Percentiles rank a stretch among this genome's conserved stretches.
Conservation (phyloP, 1,284 basidiomycete species). For the Cutaneotrichosporon mucoides region DNA sequence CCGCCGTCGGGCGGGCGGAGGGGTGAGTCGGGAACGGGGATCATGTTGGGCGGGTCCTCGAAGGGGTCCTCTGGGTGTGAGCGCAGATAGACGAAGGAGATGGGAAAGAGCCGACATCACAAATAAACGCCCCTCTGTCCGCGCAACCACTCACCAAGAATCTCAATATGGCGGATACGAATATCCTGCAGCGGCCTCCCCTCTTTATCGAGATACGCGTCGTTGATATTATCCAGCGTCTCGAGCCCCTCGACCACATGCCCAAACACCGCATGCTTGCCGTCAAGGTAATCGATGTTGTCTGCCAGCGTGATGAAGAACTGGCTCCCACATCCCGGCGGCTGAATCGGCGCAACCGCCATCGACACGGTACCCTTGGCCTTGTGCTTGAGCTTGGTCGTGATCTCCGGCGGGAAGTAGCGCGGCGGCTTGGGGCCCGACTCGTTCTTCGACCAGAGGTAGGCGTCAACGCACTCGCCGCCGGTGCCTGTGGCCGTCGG, state of each 20-base stretch:
- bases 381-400: slow-evolving; percentile 72
- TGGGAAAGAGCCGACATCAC: too few species aligned
- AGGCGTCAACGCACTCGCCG: slow-evolving; percentile 76
- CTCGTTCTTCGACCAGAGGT: slow-evolving; percentile 52
- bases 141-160: slow-evolving; percentile 64
- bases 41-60: slow-evolving; percentile 72
- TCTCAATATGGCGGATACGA: slow-evolving; percentile 83
- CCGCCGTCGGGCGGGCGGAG: slow-evolving; percentile 68
- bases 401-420: slow-evolving; percentile 82
- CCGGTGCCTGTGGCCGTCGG: slow-evolving; percentile 92
- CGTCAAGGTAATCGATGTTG: slow-evolving; percentile 89
- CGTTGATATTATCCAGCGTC: slow-evolving; percentile 87
- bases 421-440: slow-evolving; percentile 53
- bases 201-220: slow-evolving; percentile 80
- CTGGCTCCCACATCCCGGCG: slow-evolving; percentile 84
- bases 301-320: slow-evolving; percentile 94
- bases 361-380: slow-evolving; percentile 89
- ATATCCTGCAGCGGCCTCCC: slow-evolving; percentile 90
- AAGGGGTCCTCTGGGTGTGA: slow-evolving; percentile 78
- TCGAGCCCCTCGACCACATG: slow-evolving; percentile 92
- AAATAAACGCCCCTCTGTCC: too few species aligned
- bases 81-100: background rate
- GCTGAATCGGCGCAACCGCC: slow-evolving; percentile 72
- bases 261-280: slow-evolving; percentile 92
- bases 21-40: slow-evolving; percentile 64